phyloP scores from a whole-genome alignment of 495 filamentous ascomycete species.

The Aspergillus sparsus region DNA sequence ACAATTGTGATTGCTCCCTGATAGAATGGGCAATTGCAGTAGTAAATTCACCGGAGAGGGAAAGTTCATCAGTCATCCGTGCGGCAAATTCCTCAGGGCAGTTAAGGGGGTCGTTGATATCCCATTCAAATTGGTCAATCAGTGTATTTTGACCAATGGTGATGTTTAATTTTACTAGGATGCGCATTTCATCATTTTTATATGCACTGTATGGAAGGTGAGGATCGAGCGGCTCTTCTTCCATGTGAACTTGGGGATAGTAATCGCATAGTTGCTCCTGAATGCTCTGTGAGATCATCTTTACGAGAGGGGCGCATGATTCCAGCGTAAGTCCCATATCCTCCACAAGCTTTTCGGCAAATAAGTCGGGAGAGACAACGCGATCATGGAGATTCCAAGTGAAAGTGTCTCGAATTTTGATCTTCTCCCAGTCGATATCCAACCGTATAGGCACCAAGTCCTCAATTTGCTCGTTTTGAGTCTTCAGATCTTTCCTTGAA shows the following conservation, averaged over 20 bases:
- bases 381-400: slow-evolving; percentile 98
- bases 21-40: slow-evolving; percentile 98
- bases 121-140: slow-evolving; percentile 98
- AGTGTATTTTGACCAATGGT: slow-evolving; percentile 94
- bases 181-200: slow-evolving; percentile 98
- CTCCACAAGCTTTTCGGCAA: slow-evolving; percentile 86
- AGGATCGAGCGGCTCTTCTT: slow-evolving; percentile 88
- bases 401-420: slow-evolving; percentile 95
- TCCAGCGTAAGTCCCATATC: slow-evolving; percentile 80
- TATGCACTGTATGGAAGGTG: slow-evolving; percentile 89
- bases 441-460: slow-evolving; percentile 87
- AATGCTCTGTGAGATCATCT: slow-evolving; percentile 77
- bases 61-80: slow-evolving; percentile 86
- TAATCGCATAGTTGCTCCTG: slow-evolving; percentile 90
- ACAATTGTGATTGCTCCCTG: slow-evolving; percentile 90
- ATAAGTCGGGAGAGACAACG: slow-evolving; percentile 72
- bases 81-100: slow-evolving; percentile 91
- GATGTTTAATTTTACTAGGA: slow-evolving; percentile 92
- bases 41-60: slow-evolving; percentile 91
- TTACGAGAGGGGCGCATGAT: slow-evolving; percentile 61
- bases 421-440: slow-evolving; percentile 93
- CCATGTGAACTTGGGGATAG: slow-evolving; percentile 84
- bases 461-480: slow-evolving; percentile 86
- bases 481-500: slow-evolving; percentile 72
- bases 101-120: slow-evolving; percentile 92